phyloP scores from a whole-genome alignment of 2,329 filamentous ascomycete species.

The Cyanodermella asteris region DNA sequence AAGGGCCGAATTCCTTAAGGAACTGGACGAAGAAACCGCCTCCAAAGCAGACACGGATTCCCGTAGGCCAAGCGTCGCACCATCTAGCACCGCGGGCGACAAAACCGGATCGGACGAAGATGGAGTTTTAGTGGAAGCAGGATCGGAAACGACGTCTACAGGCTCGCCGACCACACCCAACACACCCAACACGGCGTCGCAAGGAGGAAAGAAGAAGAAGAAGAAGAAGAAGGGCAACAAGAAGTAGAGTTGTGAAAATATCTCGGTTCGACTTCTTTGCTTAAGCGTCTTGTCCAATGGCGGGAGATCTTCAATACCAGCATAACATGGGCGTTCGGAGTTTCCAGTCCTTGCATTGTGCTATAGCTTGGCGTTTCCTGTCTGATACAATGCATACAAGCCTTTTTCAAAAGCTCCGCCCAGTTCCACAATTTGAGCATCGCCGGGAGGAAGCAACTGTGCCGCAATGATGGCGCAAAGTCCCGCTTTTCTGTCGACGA shows the following conservation, averaged over 20 bases:
- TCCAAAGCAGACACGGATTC: conserved; percentile 2
- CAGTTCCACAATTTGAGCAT: conserved; percentile 9
- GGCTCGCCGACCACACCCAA: conserved; percentile 5
- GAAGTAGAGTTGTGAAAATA: neutral
- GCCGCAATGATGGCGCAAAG: conserved; percentile 13
- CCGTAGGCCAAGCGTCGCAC: conserved; percentile 1
- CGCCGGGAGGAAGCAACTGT: conserved; percentile 14
- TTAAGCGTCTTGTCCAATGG: too few relatives aligned
- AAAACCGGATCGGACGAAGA: conserved; percentile 7
- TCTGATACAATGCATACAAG: conserved; percentile 5
- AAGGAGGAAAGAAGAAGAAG: conserved; percentile 8
- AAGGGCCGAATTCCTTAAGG: conserved; percentile 18
- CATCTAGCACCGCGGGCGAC: conserved; percentile 1
- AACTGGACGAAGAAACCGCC: conserved; percentile 5
- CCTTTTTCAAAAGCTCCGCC: conserved; percentile 9
- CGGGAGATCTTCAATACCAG: too few relatives aligned
- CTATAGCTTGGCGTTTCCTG: conserved; percentile 1
- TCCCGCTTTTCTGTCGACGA: conserved; percentile 13
- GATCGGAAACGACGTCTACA: conserved; percentile 5
- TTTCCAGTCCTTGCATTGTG: neutral
- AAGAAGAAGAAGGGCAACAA: conserved; percentile 6
- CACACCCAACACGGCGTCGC: too few relatives aligned
- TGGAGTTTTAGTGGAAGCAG: conserved; percentile 8
- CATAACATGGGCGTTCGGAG: too few relatives aligned
- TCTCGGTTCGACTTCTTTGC: too few relatives aligned